Evolutionary conservation across 495 filamentous ascomycete species (phyloP), one percentile per base, ranked within the genome.

Genomic region (Cercophora sp.): DNA sequence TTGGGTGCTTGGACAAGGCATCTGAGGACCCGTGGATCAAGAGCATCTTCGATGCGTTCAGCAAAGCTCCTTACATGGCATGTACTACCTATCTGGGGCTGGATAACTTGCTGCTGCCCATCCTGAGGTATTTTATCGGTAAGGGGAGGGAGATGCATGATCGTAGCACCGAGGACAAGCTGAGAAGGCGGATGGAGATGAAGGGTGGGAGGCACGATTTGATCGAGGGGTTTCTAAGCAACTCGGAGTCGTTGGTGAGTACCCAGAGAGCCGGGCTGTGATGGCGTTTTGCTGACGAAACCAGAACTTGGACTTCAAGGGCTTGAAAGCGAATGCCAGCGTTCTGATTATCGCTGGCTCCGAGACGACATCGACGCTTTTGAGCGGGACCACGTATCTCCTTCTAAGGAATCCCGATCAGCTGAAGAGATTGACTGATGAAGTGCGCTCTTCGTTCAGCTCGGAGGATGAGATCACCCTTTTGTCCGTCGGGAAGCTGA

Each of bases 341-440:
- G 18, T 72, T 24, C 58, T 73, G 6, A 69, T 81, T 18, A 71
- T 79, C n/a, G 80, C 69, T 10, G 80, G 81, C 9, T 76, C 72
- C 1, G 81, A 85, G 53, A 82, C 81, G 5, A 79, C 79, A 1
- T 77, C 81, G 1, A 78, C 79, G 0, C 22, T 71, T 2, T 59
- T 86, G 20, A 56, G 61, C 4, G 71, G 69, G 4, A 59, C 64
- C 2, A 73, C 73, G 1, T 84, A 75, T 51, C 68, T 73, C 29
- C 66, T 84, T 2, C 61, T 78, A 4, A 69, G 53, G 11, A 64
- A 77, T 36, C 77, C 71, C 1, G 55, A 62, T 0, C 59, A 55
- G 1, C 64, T 79, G 39, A 48, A 60, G 11, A 70, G 65, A 36
- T 66, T 82, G 8, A 56, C 67, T 0, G 37, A 54, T 1, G 81